Evolutionary conservation across 805 yeast genomes (phyloP).

Genomic region (Candida jianshihensis): DNA sequence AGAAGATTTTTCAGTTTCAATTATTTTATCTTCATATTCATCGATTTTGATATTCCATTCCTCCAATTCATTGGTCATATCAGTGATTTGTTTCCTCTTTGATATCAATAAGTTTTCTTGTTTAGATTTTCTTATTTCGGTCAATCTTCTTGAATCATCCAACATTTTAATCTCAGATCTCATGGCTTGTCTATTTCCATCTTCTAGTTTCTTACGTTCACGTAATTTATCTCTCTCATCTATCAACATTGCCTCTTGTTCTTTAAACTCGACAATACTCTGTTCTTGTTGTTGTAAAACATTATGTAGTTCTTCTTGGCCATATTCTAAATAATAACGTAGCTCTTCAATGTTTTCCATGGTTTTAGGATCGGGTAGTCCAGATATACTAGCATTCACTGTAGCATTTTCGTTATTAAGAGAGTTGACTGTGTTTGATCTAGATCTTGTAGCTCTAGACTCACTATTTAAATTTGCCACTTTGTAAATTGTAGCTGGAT

Average conservation of each 20-base stretch:
- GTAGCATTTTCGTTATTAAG: conserved; percentile 8
- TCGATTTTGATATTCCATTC: conserved; percentile 27
- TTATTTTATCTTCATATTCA: conserved; percentile 16
- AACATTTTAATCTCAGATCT: conserved; percentile 34
- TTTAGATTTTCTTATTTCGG: conserved; percentile 28
- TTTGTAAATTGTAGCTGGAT: conserved; percentile 24
- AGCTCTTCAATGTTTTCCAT: conserved; percentile 36
- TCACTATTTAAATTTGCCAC: conserved; percentile 6
- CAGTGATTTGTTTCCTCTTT: conserved; percentile 24
- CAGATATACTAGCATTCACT: conserved; percentile 9
- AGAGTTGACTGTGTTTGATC: conserved; percentile 29
- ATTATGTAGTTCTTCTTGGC: conserved; percentile 33
- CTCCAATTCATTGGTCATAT: conserved; percentile 27
- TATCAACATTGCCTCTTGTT: conserved; percentile 29
- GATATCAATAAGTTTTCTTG: conserved; percentile 24
- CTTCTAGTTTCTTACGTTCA: conserved; percentile 35
- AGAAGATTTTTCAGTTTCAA: conserved; percentile 12
- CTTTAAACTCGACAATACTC: conserved; percentile 29
- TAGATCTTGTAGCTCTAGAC: conserved; percentile 20
- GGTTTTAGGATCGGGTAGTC: conserved; percentile 15
- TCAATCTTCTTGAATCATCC: conserved; percentile 33
- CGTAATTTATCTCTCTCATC: conserved; percentile 30
- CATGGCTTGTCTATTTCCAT: conserved; percentile 31
- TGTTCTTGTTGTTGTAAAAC: conserved; percentile 28
- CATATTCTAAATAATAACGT: conserved; percentile 33